Percentiles rank a stretch among this genome's conserved stretches.
Evolutionary conservation across 768 basidiomycete genomes (phyloP).

Genomic region (Amanita subjunquillea): DNA sequence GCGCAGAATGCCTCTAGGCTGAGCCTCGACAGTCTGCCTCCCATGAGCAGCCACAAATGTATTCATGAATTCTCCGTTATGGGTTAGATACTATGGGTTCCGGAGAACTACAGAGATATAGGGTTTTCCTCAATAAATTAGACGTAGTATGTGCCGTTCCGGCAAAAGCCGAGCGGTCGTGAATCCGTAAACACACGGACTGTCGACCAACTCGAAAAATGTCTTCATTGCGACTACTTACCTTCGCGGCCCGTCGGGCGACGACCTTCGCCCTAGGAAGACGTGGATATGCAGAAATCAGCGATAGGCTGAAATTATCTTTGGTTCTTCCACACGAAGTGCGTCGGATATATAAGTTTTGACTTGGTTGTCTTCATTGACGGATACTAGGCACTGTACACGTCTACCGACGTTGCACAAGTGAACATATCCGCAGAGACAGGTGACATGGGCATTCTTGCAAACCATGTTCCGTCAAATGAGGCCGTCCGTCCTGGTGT

Average conservation of each 20-base stretch:
- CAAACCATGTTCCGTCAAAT: slow-evolving; percentile 97
- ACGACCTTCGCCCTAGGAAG: slow-evolving; percentile 40
- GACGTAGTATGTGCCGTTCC: not conserved
- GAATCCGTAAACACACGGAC: slow-evolving; percentile 34
- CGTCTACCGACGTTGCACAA: slow-evolving; percentile 85
- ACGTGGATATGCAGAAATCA: slow-evolving; percentile 88
- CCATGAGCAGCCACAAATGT: too few relatives aligned
- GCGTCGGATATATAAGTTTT: slow-evolving; percentile 15
- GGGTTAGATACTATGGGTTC: too few relatives aligned
- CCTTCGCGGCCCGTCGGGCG: slow-evolving; percentile 51
- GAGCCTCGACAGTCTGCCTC: too few relatives aligned
- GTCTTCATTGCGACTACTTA: slow-evolving; percentile 67
- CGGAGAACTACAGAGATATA: too few relatives aligned
- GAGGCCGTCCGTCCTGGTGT: slow-evolving; percentile 92
- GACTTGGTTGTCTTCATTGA: not conserved
- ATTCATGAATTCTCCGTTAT: too few relatives aligned
- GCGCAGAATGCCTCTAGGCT: too few relatives aligned
- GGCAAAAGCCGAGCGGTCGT: slow-evolving; percentile 4
- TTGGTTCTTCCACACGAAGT: slow-evolving; percentile 95
- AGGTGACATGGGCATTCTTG: slow-evolving; percentile 98
- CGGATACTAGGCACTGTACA: slow-evolving; percentile 69
- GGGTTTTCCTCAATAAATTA: too few relatives aligned
- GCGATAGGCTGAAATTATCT: slow-evolving; percentile 86
- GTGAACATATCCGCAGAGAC: slow-evolving; percentile 91
- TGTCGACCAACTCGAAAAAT: slow-evolving; percentile 30